Conservation (phyloP, 1,284 basidiomycete genomes). For the Rhizoctonia solani region DNA sequence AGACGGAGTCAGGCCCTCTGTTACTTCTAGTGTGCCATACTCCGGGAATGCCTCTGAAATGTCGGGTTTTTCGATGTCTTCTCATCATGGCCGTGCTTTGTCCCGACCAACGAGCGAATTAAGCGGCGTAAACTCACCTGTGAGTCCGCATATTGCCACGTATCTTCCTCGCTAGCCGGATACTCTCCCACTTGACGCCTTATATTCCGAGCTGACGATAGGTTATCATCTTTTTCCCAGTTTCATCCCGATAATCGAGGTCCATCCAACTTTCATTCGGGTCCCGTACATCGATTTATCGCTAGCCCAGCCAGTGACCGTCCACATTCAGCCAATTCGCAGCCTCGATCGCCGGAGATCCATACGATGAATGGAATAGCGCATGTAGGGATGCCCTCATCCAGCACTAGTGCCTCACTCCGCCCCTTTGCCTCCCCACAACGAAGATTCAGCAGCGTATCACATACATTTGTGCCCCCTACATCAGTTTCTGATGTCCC, state of each 20-base stretch:
- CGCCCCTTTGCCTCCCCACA: constrained; percentile 29
- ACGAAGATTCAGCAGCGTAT: constrained; percentile 29
- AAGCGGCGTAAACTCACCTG: constrained; percentile 33
- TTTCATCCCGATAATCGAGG: constrained; percentile 30
- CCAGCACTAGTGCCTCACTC: constrained; percentile 2
- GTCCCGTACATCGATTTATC: constrained; percentile 24
- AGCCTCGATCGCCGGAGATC: constrained; percentile 24
- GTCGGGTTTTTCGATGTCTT: constrained; percentile 34
- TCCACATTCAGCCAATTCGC: constrained; percentile 29
- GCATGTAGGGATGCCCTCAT: not conserved
- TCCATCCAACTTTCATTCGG: constrained; percentile 19
- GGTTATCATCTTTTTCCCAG: constrained; percentile 15
- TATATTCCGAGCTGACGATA: constrained; percentile 26
- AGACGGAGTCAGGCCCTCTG: constrained; percentile 11
- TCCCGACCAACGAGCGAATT: constrained; percentile 34
- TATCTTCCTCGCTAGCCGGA: constrained; percentile 21
- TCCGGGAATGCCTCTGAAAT: constrained; percentile 26
- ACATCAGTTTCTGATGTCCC: constrained; percentile 30
- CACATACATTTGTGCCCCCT: constrained; percentile 6
- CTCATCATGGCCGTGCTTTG: constrained; percentile 29
- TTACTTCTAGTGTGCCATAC: constrained; percentile 4
- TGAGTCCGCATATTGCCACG: constrained; percentile 36
- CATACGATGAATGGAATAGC: constrained; percentile 15
- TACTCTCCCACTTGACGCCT: constrained; percentile 5
- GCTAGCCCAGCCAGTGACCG: constrained; percentile 30